phyloP scores from a whole-genome alignment of 208 protist species.

The Tetramitus jugosus region DNA sequence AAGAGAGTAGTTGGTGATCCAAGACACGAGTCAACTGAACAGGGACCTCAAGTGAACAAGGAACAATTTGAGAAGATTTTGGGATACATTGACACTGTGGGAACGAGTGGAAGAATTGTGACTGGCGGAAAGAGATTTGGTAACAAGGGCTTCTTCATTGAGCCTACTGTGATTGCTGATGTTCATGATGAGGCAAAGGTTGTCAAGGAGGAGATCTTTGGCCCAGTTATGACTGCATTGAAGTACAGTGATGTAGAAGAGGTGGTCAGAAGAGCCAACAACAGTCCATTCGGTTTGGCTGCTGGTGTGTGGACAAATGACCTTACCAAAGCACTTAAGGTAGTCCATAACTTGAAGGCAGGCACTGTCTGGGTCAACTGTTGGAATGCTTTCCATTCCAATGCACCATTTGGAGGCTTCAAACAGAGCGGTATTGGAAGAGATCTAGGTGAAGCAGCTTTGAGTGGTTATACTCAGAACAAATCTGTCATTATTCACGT shows the following conservation, averaged over 20 bases:
- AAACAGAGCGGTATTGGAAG: conserved; percentile 69
- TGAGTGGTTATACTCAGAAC: conserved; percentile 60
- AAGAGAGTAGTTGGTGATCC: conserved; percentile 16
- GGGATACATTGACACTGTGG: conserved; percentile 58
- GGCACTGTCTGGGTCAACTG: conserved; percentile 79
- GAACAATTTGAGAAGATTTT: conserved; percentile 61
- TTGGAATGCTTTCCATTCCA: conserved; percentile 62
- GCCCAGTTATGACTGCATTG: conserved; percentile 66
- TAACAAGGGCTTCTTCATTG: conserved; percentile 62
- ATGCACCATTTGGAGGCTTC: conserved; percentile 67
- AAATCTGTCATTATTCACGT: conserved; percentile 59
- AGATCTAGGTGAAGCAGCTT: conserved; percentile 56
- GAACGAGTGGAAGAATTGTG: conserved; percentile 54
- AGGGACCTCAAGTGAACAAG: conserved; percentile 58
- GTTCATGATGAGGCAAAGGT: conserved; percentile 62
- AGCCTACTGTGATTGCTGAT: conserved; percentile 65
- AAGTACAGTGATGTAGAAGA: conserved; percentile 43
- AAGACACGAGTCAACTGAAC: conserved; percentile 33
- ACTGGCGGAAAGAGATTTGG: conserved; percentile 47
- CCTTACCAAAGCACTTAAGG: conserved; percentile 53
- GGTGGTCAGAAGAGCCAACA: conserved; percentile 61
- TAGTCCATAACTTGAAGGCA: conserved; percentile 47
- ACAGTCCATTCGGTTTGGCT: conserved; percentile 65
- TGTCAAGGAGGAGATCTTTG: conserved; percentile 71
- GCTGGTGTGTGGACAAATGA: conserved; percentile 62